A percentile compares a stretch with the other conserved stretches of the same genome.
Conservation (phyloP, 352 stramenopile species). For the Pythium dissimile region DNA sequence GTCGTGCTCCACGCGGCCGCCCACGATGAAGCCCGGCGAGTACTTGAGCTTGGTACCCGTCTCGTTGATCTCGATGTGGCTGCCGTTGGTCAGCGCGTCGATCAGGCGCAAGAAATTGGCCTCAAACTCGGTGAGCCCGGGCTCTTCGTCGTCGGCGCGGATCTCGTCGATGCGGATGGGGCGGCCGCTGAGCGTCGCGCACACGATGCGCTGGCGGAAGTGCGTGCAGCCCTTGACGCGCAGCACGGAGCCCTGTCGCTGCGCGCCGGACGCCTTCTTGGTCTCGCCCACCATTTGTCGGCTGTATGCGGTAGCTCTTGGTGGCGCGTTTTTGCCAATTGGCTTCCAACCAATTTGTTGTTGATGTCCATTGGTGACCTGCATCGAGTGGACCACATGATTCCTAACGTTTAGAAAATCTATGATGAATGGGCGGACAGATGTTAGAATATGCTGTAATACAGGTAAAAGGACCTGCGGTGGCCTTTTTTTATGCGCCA, state of each 20-base stretch:
- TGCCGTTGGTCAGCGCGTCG: slow-evolving; percentile 97
- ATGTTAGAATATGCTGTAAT: too few relatives aligned
- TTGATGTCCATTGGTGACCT: background rate
- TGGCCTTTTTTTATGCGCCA: background rate
- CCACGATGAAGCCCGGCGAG: slow-evolving; percentile 94
- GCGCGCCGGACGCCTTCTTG: slow-evolving; percentile 24
- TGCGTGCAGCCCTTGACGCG: slow-evolving; percentile 82
- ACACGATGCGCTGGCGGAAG: slow-evolving; percentile 94
- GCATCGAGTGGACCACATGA: background rate
- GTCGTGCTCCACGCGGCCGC: slow-evolving; percentile 94
- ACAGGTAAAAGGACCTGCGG: background rate
- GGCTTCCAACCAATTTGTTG: slow-evolving; percentile 20
- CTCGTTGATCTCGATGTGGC: slow-evolving; percentile 98
- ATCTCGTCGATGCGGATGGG: slow-evolving; percentile 96
- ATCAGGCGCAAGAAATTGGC: slow-evolving; percentile 96
- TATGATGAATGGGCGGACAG: too few relatives aligned
- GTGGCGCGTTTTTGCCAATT: slow-evolving; percentile 2
- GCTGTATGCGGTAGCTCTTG: slow-evolving; percentile 20
- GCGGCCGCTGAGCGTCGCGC: slow-evolving; percentile 90
- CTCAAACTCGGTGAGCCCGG: slow-evolving; percentile 95
- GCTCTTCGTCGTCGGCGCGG: slow-evolving; percentile 92
- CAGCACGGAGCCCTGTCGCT: slow-evolving; percentile 45
- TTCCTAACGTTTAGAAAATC: background rate
- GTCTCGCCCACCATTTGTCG: slow-evolving; percentile 24
- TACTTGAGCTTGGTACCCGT: slow-evolving; percentile 98